Percentiles rank a stretch among this genome's conserved stretches.
phyloP scores from a whole-genome alignment of 495 filamentous ascomycete genomes.

The Niebla homalea region DNA sequence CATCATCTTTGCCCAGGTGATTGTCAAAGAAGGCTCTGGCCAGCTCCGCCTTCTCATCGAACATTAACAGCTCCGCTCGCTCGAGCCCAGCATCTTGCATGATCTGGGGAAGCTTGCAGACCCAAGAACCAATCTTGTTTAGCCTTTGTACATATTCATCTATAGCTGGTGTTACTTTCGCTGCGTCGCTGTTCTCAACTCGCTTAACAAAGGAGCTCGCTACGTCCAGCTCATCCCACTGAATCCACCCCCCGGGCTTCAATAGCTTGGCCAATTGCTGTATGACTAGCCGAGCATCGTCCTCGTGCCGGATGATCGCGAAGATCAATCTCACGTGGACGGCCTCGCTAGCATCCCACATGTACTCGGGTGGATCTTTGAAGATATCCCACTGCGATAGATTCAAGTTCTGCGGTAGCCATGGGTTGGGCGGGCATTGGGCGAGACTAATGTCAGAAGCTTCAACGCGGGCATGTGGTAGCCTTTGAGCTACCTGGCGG shows the following conservation, averaged over 20 bases:
- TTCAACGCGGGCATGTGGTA: neutral
- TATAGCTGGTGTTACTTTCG: no score
- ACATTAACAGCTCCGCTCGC: no score
- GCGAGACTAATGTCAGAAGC: slow-evolving; percentile 17
- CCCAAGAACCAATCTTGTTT: no score
- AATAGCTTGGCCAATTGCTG: slow-evolving; percentile 16
- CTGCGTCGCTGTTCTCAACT: no score
- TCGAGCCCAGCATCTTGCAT: no score
- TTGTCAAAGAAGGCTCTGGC: no score
- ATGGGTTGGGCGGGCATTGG: slow-evolving; percentile 13
- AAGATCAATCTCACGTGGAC: slow-evolving; percentile 25
- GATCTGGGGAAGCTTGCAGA: no score
- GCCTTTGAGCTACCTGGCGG: neutral
- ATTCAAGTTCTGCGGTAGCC: slow-evolving; percentile 17
- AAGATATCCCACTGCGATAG: slow-evolving; percentile 20
- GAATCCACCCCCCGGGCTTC: slow-evolving; percentile 27
- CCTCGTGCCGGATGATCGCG: slow-evolving; percentile 17
- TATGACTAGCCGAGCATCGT: slow-evolving; percentile 14
- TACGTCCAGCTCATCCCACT: slow-evolving; percentile 24
- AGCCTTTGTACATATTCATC: no score
- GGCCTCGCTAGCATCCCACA: slow-evolving; percentile 22
- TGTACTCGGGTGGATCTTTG: slow-evolving; percentile 13
- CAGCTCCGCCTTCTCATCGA: no score
- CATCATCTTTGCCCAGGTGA: no score
- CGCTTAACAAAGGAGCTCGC: no score